Evolutionary conservation across 768 basidiomycete species (phyloP).

Genomic region (Podaxis mareebaensis): DNA sequence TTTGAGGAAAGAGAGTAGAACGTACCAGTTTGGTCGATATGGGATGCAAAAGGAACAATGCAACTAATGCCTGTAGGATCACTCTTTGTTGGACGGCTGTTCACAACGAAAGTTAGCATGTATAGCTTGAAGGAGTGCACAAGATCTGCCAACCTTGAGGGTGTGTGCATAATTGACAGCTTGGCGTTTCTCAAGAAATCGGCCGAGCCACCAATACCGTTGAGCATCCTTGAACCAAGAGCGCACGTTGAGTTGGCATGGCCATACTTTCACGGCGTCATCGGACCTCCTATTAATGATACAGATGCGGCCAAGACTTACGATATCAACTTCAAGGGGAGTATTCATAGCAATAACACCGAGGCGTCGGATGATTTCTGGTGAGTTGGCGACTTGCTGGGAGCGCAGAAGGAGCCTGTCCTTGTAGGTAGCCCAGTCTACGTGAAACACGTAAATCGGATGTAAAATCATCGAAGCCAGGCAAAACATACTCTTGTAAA

Average conservation of each 20-base stretch:
- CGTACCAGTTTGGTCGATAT: slow-evolving; percentile 49
- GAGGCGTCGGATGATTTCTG: slow-evolving; percentile 47
- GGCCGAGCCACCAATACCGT: slow-evolving; percentile 48
- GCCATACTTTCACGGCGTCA: slow-evolving; percentile 34
- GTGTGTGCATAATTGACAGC: slow-evolving; percentile 52
- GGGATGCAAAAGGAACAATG: slow-evolving; percentile 48
- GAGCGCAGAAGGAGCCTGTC: slow-evolving; percentile 48
- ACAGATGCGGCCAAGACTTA: slow-evolving; percentile 22
- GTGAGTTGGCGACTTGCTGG: slow-evolving; percentile 52
- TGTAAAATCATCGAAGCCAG: not conserved
- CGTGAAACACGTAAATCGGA: not conserved
- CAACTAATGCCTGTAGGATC: slow-evolving; percentile 52
- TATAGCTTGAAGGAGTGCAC: not conserved
- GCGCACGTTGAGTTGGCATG: slow-evolving; percentile 54
- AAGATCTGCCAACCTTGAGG: slow-evolving; percentile 32
- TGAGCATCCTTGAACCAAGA: slow-evolving; percentile 51
- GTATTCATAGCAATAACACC: slow-evolving; percentile 56
- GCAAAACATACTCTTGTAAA: slow-evolving; percentile 38
- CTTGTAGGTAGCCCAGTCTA: slow-evolving; percentile 48
- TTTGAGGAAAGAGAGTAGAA: not conserved
- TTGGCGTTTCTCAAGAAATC: slow-evolving; percentile 52
- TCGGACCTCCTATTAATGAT: not conserved
- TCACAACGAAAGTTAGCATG: not conserved
- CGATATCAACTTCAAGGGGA: slow-evolving; percentile 50
- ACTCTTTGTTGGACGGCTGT: slow-evolving; percentile 44